phyloP scores from a whole-genome alignment of 2,329 filamentous ascomycete species.

The Aspergillus sp. region DNA sequence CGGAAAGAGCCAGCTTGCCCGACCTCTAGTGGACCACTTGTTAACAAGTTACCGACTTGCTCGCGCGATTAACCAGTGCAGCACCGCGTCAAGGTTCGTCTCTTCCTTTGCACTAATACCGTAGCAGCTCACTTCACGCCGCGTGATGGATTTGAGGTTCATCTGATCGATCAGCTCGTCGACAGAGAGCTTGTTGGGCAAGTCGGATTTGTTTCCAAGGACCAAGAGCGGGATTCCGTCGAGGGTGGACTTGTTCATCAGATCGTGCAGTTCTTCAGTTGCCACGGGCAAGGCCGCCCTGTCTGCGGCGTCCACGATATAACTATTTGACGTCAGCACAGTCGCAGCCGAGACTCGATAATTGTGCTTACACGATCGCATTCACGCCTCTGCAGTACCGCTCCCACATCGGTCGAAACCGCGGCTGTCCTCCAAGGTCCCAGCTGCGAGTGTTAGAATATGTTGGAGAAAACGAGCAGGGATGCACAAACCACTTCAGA shows the following conservation, averaged over 20 bases:
- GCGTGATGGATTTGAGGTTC: slow-evolving; percentile 82
- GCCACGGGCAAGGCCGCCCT: slow-evolving; percentile 75
- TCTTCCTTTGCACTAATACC: slow-evolving; percentile 98
- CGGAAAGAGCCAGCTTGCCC: slow-evolving; percentile 8
- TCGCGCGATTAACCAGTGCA: slow-evolving; percentile 94
- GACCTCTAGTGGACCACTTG: neutral
- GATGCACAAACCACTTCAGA: slow-evolving; percentile 74
- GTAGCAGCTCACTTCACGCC: slow-evolving; percentile 96
- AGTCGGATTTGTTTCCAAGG: slow-evolving; percentile 94
- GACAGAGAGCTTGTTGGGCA: slow-evolving; percentile 85
- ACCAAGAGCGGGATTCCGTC: slow-evolving; percentile 91
- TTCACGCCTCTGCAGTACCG: slow-evolving; percentile 96
- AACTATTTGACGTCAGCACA: slow-evolving; percentile 49
- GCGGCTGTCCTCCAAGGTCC: slow-evolving; percentile 95
- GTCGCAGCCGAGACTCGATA: neutral
- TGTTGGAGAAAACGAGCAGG: slow-evolving; percentile 7
- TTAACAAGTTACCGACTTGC: slow-evolving; percentile 63
- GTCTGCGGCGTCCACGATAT: slow-evolving; percentile 97
- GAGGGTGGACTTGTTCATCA: slow-evolving; percentile 80
- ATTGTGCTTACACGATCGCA: slow-evolving; percentile 73
- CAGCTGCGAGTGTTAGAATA: slow-evolving; percentile 56
- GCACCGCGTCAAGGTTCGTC: slow-evolving; percentile 94
- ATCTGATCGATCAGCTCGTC: slow-evolving; percentile 94
- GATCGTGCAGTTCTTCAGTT: slow-evolving; percentile 85
- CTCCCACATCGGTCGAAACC: slow-evolving; percentile 99